These are phyloP conservation scores for Volvariella surrecta DNA, from an alignment of 1,284 basidiomycete species.

Conservation along the genomic window DNA sequence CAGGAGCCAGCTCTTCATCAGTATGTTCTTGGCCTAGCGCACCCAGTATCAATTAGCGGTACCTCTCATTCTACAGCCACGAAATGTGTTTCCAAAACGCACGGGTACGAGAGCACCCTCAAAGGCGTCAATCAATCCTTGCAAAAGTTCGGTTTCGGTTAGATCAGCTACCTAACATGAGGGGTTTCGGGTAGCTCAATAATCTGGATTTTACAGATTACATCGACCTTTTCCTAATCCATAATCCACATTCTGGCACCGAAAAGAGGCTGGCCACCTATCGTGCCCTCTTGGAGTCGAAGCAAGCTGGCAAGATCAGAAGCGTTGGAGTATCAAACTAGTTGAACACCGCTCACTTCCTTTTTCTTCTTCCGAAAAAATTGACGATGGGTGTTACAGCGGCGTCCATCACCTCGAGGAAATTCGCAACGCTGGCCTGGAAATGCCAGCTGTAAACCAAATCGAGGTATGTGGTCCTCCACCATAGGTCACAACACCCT, in stretches of 20 bases:
- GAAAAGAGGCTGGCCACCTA: conserved; percentile 55
- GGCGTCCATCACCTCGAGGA: conserved; percentile 74
- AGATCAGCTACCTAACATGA: conserved; percentile 1
- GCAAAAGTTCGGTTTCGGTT: conserved; percentile 43
- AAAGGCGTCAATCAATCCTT: conserved; percentile 52
- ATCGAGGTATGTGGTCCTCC: conserved; percentile 50
- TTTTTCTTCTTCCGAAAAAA: neutral
- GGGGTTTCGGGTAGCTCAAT: neutral
- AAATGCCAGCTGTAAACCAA: conserved; percentile 75
- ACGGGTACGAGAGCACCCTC: conserved; percentile 52
- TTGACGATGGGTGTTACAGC: conserved; percentile 32
- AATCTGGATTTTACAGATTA: conserved; percentile 36
- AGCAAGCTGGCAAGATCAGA: conserved; percentile 56
- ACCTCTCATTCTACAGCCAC: conserved; percentile 33
- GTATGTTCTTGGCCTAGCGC: too few relatives aligned
- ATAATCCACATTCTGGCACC: conserved; percentile 57
- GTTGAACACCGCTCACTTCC: conserved; percentile 25
- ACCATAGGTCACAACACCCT: conserved; percentile 2
- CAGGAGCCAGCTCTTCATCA: conserved; percentile 59
- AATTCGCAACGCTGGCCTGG: conserved; percentile 51
- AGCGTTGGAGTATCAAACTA: conserved; percentile 77
- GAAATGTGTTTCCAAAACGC: conserved; percentile 47
- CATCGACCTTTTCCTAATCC: conserved; percentile 74
- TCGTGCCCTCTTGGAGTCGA: conserved; percentile 49
- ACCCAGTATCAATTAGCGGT: conserved; percentile 1